phyloP scores from a whole-genome alignment of 805 yeast genomes.

The Kodamaea jinghongensis region DNA sequence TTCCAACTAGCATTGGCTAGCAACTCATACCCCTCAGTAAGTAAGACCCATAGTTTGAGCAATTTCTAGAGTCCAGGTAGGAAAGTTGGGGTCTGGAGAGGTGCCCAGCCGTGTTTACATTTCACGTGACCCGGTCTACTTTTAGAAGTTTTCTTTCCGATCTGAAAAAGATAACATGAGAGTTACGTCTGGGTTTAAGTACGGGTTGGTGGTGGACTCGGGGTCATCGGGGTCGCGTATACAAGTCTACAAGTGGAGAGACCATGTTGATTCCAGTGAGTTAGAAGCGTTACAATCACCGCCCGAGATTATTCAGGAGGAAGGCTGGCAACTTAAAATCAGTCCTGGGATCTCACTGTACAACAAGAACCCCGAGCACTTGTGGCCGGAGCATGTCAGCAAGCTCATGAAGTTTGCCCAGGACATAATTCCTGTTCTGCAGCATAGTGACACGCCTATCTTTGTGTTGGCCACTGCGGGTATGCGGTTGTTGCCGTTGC shows the following conservation, averaged over 20 bases:
- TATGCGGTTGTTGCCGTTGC: constrained; percentile 71
- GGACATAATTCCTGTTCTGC: constrained; percentile 60
- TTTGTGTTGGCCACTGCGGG: constrained; percentile 97
- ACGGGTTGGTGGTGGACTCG: constrained; percentile 90
- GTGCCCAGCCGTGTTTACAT: no score
- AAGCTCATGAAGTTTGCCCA: constrained; percentile 68
- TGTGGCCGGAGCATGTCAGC: constrained; percentile 72
- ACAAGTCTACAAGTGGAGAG: constrained; percentile 79
- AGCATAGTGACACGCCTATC: constrained; percentile 70
- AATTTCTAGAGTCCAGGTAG: no score
- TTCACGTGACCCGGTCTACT: no score
- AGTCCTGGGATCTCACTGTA: constrained; percentile 83
- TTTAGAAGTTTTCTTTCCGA: no score
- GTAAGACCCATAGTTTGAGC: no score
- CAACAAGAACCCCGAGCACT: constrained; percentile 43
- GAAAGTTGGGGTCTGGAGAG: no score
- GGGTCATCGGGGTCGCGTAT: constrained; percentile 94
- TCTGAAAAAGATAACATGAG: constrained; percentile 1
- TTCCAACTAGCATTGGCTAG: no score
- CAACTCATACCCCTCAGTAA: no score
- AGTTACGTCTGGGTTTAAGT: constrained; percentile 26
- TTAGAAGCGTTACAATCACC: constrained; percentile 48
- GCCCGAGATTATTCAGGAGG: constrained; percentile 62
- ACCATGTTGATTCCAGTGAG: constrained; percentile 31
- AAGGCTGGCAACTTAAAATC: constrained; percentile 69